phyloP scores from a whole-genome alignment of 805 yeast species.

The Yarrowia keelungensis region DNA sequence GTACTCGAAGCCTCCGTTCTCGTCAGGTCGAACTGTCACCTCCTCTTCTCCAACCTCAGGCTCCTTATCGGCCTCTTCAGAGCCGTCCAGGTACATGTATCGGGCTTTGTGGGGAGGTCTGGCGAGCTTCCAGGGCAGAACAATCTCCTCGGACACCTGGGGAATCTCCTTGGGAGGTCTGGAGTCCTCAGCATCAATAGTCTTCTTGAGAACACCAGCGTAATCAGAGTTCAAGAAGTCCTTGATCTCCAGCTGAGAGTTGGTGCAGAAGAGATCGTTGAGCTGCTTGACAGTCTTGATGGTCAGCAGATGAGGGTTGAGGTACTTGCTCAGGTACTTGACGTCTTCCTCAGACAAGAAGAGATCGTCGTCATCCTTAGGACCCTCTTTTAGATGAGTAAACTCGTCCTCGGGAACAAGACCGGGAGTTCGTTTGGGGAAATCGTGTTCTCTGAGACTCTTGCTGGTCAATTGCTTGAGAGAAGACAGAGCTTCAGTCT shows the following conservation, averaged over 20 bases:
- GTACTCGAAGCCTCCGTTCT: slow-evolving; percentile 35
- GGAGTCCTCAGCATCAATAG: slow-evolving; percentile 62
- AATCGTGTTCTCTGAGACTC: slow-evolving; percentile 78
- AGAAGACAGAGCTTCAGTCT: slow-evolving; percentile 74
- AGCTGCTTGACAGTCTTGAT: slow-evolving; percentile 54
- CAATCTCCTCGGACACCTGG: slow-evolving; percentile 58
- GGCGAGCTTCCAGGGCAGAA: slow-evolving; percentile 86
- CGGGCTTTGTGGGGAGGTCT: slow-evolving; percentile 94
- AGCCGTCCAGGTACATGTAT: slow-evolving; percentile 77
- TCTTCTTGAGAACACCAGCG: slow-evolving; percentile 56
- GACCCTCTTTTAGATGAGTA: slow-evolving; percentile 30
- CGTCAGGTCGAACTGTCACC: slow-evolving; percentile 43
- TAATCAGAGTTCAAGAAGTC: slow-evolving; percentile 66
- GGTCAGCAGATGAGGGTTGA: slow-evolving; percentile 62
- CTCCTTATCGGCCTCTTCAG: slow-evolving; percentile 45
- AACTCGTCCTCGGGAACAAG: slow-evolving; percentile 21
- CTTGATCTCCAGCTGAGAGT: slow-evolving; percentile 71
- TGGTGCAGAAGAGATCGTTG: slow-evolving; percentile 63
- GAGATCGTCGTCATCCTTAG: slow-evolving; percentile 38
- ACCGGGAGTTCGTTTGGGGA: slow-evolving; percentile 61
- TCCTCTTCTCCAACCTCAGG: slow-evolving; percentile 40
- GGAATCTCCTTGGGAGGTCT: slow-evolving; percentile 61
- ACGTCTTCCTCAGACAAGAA: slow-evolving; percentile 54
- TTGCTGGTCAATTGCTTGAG: slow-evolving; percentile 79
- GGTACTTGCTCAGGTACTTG: slow-evolving; percentile 58